Conservation (phyloP, 2,329 filamentous ascomycete genomes). For the Alternaria ethzedia region DNA sequence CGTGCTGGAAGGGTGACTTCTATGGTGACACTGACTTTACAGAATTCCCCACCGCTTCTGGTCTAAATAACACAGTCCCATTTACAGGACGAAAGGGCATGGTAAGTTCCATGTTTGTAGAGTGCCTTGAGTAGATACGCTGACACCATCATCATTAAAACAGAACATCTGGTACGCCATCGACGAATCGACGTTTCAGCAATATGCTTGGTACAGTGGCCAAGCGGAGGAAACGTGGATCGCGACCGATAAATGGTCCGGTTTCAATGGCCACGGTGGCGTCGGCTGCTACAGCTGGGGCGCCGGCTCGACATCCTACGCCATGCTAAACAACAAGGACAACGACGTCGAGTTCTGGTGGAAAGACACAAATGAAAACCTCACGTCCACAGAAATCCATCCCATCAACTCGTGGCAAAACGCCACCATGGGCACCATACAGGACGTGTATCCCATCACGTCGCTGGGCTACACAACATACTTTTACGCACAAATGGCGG, state of each 20-base stretch:
- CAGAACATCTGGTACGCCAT: slow-evolving; percentile 52
- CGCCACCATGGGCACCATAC: slow-evolving; percentile 36
- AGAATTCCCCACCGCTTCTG: slow-evolving; percentile 44
- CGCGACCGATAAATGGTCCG: slow-evolving; percentile 37
- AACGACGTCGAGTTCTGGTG: slow-evolving; percentile 53
- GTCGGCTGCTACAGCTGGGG: slow-evolving; percentile 55
- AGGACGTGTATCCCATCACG: slow-evolving; percentile 47
- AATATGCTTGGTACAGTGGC: slow-evolving; percentile 51
- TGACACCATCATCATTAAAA: not conserved
- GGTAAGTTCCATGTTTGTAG: slow-evolving; percentile 1
- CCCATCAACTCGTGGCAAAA: slow-evolving; percentile 51
- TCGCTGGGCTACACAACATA: slow-evolving; percentile 52
- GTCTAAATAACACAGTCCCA: slow-evolving; percentile 30
- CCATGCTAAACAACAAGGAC: slow-evolving; percentile 51
- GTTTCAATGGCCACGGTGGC: slow-evolving; percentile 53
- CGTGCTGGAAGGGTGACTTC: slow-evolving; percentile 77
- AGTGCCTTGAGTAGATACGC: not conserved
- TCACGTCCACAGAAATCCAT: slow-evolving; percentile 36
- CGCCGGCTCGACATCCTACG: slow-evolving; percentile 47
- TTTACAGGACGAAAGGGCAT: slow-evolving; percentile 47
- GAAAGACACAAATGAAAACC: slow-evolving; percentile 52
- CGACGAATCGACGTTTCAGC: slow-evolving; percentile 49
- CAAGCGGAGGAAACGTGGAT: slow-evolving; percentile 44
- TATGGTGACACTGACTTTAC: slow-evolving; percentile 47
- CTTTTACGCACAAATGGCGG: slow-evolving; percentile 51